Percentiles rank a stretch among this genome's conserved stretches.
These are phyloP conservation scores for Aspergillus tubingensis DNA, from an alignment of 2,329 filamentous ascomycete species.

Conservation along the genomic window DNA sequence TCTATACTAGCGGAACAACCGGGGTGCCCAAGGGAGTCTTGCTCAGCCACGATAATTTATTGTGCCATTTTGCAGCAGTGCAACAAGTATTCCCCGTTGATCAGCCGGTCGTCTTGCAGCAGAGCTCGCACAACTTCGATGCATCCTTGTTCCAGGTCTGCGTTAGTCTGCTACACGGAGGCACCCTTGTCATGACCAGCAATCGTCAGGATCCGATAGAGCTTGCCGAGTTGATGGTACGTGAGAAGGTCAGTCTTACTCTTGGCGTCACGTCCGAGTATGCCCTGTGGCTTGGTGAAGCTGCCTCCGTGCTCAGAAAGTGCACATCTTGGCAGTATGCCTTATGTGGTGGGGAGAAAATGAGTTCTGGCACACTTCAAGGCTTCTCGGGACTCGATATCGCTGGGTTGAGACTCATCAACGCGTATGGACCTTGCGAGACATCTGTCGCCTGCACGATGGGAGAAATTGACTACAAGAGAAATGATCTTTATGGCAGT, in stretches of 20 bases:
- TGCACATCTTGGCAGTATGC: slow-evolving; percentile 8
- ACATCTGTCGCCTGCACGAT: background rate
- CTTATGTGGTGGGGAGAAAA: slow-evolving; percentile 11
- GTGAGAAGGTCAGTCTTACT: slow-evolving; percentile 11
- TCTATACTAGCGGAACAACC: slow-evolving; percentile 20
- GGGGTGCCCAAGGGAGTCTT: slow-evolving; percentile 19
- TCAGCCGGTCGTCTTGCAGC: slow-evolving; percentile 11
- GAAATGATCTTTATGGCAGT: too few species aligned
- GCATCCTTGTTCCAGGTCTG: slow-evolving; percentile 13
- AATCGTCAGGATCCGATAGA: slow-evolving; percentile 9
- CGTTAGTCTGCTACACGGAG: slow-evolving; percentile 10
- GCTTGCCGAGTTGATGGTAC: slow-evolving; percentile 7
- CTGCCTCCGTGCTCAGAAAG: background rate
- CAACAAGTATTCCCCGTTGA: background rate
- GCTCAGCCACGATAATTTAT: slow-evolving; percentile 7
- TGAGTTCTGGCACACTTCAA: background rate
- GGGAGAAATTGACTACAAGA: background rate
- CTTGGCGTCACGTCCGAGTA: slow-evolving; percentile 10
- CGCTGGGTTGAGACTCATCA: background rate
- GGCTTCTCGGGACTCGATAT: slow-evolving; percentile 2
- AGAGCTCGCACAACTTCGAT: slow-evolving; percentile 16
- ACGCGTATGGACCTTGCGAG: slow-evolving; percentile 20
- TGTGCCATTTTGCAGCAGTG: background rate
- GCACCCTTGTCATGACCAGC: slow-evolving; percentile 3
- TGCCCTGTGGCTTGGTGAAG: slow-evolving; percentile 3